These are phyloP conservation scores for Butyriboletus loyo DNA, from an alignment of 768 basidiomycete species.

Conservation along the genomic window DNA sequence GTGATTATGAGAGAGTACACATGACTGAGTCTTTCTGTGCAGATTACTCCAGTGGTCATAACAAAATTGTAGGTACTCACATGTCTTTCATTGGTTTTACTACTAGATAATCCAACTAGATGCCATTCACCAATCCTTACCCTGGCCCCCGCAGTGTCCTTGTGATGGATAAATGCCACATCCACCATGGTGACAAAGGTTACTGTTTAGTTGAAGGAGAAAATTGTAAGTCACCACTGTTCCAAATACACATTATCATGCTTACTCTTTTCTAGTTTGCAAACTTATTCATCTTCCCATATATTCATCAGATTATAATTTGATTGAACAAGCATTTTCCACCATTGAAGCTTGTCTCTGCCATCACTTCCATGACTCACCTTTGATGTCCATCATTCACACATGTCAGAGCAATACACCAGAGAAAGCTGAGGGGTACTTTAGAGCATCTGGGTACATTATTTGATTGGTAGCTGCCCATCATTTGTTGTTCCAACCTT, in stretches of 20 bases:
- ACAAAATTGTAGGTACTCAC: no score
- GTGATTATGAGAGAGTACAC: no score
- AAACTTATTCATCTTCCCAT: conserved; percentile 29
- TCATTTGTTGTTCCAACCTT: neutral
- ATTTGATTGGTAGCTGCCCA: no score
- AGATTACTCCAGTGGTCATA: no score
- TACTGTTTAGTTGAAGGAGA: neutral
- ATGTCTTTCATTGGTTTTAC: no score
- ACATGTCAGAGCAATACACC: conserved; percentile 1
- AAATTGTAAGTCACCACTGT: neutral
- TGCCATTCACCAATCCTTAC: conserved; percentile 5
- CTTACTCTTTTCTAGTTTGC: no score
- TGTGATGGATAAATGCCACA: neutral
- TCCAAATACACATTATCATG: no score
- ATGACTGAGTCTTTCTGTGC: no score
- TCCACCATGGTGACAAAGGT: neutral
- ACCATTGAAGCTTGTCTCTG: neutral
- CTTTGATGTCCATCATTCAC: neutral
- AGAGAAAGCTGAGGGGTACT: conserved; percentile 4
- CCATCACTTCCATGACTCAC: neutral
- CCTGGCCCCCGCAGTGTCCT: neutral
- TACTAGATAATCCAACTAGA: no score
- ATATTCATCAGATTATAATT: neutral
- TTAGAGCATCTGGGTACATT: neutral
- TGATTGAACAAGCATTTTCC: conserved; percentile 10